A percentile compares a stretch with the other conserved stretches of the same genome.
phyloP scores from a whole-genome alignment of 495 filamentous ascomycete genomes.

The Penicillium desertorum region DNA sequence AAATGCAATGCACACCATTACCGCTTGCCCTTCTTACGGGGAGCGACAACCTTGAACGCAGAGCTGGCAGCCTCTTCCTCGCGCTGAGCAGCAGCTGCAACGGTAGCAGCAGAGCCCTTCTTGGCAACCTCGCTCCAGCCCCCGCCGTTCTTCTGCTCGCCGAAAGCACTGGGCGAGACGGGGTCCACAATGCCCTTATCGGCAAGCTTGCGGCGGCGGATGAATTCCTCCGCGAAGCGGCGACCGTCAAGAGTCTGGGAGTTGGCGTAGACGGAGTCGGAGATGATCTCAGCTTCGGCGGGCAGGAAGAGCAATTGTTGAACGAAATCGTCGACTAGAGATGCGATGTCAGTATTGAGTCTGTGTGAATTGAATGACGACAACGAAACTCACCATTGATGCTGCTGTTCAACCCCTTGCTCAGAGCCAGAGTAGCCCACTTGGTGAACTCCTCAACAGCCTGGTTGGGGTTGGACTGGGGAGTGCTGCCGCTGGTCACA shows the following conservation, averaged over 20 bases:
- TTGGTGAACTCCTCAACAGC: constrained; percentile 87
- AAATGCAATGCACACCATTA: constrained; percentile 31
- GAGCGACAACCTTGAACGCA: constrained; percentile 83
- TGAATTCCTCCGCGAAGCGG: constrained; percentile 91
- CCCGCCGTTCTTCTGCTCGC: constrained; percentile 51
- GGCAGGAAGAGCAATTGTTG: constrained; percentile 71
- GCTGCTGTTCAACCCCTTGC: constrained; percentile 56
- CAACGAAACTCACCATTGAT: constrained; percentile 53
- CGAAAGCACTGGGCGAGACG: constrained; percentile 44
- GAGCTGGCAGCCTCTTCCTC: constrained; percentile 55
- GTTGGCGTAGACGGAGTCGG: constrained; percentile 81
- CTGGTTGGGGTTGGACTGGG: constrained; percentile 51
- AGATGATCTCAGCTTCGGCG: constrained; percentile 73
- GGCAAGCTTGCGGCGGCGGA: constrained; percentile 86
- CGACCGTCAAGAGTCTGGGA: constrained; percentile 85
- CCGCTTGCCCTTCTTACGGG: constrained; percentile 91
- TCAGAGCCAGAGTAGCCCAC: constrained; percentile 78
- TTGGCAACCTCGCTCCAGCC: constrained; percentile 99
- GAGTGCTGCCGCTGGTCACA: constrained; percentile 35
- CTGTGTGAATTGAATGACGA: neutral
- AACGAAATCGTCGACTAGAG: constrained; percentile 77
- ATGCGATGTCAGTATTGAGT: constrained; percentile 18
- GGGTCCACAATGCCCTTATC: constrained; percentile 78
- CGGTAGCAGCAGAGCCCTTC: constrained; percentile 57
- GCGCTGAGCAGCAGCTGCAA: constrained; percentile 43